Conservation (phyloP, 257 asterid species). For the Scutellaria galericulata region DNA sequence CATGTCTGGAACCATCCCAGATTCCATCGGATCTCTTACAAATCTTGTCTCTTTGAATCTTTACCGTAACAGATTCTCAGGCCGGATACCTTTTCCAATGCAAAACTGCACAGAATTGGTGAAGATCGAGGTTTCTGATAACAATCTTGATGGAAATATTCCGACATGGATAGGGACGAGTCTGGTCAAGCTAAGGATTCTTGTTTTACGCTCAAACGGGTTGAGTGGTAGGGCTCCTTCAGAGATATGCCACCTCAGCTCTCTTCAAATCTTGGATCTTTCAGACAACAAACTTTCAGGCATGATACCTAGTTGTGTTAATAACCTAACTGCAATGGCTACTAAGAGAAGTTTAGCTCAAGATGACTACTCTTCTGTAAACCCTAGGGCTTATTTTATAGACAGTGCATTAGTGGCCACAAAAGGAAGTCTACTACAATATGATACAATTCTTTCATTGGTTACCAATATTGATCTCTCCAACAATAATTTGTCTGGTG, state of each 20-base stretch:
- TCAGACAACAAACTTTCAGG: too few relatives aligned
- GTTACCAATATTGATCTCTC: too few relatives aligned
- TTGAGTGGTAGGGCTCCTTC: conserved; percentile 41
- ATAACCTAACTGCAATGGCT: too few relatives aligned
- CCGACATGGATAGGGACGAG: conserved; percentile 42
- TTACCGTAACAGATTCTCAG: conserved; percentile 36
- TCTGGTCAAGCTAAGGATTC: conserved; percentile 27
- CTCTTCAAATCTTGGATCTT: too few relatives aligned
- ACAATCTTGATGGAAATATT: conserved; percentile 37
- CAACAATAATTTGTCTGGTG: too few relatives aligned
- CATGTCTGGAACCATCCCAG: conserved; percentile 44
- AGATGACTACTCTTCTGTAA: too few relatives aligned
- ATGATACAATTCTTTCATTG: too few relatives aligned
- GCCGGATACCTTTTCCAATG: conserved; percentile 39
- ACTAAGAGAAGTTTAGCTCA: too few relatives aligned
- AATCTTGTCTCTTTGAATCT: conserved; percentile 34
- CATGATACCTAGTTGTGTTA: too few relatives aligned
- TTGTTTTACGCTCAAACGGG: conserved; percentile 42
- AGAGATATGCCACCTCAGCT: conserved; percentile 15
- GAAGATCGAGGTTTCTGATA: conserved; percentile 37
- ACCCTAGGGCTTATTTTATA: too few relatives aligned
- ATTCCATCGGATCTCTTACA: conserved; percentile 38
- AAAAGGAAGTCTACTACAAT: too few relatives aligned
- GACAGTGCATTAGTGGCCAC: too few relatives aligned
- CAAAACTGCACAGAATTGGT: conserved; percentile 27